A percentile compares a stretch with the other conserved stretches of the same genome.
These are phyloP conservation scores for Achaetomiella virescens DNA, from an alignment of 495 filamentous ascomycete species.

Conservation along the genomic window DNA sequence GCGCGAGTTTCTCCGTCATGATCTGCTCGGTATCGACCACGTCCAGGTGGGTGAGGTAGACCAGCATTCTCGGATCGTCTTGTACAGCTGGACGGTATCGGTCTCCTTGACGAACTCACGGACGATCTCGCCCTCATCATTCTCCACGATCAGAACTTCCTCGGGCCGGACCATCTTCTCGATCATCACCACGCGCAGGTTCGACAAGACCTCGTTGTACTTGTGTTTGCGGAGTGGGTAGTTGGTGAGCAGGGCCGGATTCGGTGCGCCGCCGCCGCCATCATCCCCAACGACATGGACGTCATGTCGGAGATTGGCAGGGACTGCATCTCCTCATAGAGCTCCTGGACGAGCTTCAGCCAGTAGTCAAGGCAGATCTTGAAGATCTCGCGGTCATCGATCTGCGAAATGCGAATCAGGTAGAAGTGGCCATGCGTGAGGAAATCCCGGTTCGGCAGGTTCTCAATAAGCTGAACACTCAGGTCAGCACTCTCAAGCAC, in stretches of 20 bases:
- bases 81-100: slow-evolving; percentile 98
- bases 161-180: slow-evolving; percentile 99
- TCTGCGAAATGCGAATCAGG: slow-evolving; percentile 94
- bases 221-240: slow-evolving; percentile 96
- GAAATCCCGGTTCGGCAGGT: slow-evolving; percentile 88
- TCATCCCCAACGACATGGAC: slow-evolving; percentile 65
- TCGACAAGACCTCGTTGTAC: slow-evolving; percentile 87
- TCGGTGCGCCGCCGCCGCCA: slow-evolving; percentile 69
- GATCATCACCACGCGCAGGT: slow-evolving; percentile 95
- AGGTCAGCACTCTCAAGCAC: not conserved
- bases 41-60: slow-evolving; percentile 96
- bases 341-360: slow-evolving; percentile 96
- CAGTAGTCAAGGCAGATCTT: slow-evolving; percentile 99
- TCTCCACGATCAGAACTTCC: slow-evolving; percentile 98
- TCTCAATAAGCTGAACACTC: slow-evolving; percentile 79
- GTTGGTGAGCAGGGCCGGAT: slow-evolving; percentile 72
- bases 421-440: slow-evolving; percentile 96
- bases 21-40: slow-evolving; percentile 96
- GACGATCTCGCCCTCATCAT: slow-evolving; percentile 98
- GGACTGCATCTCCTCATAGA: slow-evolving; percentile 98
- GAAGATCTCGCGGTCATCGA: slow-evolving; percentile 97
- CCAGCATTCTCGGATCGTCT: slow-evolving; percentile 96
- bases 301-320: slow-evolving; percentile 88
- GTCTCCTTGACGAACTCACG: slow-evolving; percentile 98
- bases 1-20: slow-evolving; percentile 95